A percentile compares a stretch with the other conserved stretches of the same genome.
phyloP scores from a whole-genome alignment of 495 filamentous ascomycete species.

The Neurospora sublineolata region DNA sequence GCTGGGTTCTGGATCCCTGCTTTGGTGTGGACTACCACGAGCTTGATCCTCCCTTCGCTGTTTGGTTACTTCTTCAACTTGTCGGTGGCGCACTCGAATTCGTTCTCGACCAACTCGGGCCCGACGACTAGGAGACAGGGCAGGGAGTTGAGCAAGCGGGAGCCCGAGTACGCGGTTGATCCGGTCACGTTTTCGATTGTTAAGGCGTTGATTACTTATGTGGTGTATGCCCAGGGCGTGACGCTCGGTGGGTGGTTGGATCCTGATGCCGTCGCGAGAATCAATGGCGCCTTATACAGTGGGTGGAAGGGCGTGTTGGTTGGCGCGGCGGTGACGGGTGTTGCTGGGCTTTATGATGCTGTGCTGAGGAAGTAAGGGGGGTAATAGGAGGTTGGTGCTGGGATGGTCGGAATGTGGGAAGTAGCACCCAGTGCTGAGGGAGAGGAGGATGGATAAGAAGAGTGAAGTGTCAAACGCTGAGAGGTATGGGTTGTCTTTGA shows the following conservation, averaged over 20 bases:
- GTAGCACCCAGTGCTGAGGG: neutral
- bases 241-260: constrained; percentile 53
- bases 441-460: neutral
- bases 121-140: constrained; percentile 17
- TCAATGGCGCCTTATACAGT: constrained; percentile 58
- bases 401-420: neutral
- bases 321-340: constrained; percentile 55
- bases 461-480: neutral
- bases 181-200: constrained; percentile 80
- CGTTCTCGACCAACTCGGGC: constrained; percentile 9
- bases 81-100: constrained; percentile 28
- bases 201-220: constrained; percentile 68
- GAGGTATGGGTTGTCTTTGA: neutral
- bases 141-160: neutral
- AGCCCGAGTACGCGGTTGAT: constrained; percentile 52
- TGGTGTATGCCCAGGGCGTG: constrained; percentile 63
- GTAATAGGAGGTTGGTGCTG: neutral
- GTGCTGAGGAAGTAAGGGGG: constrained; percentile 55
- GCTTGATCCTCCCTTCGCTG: constrained; percentile 53
- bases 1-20: constrained; percentile 72
- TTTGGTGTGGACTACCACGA: constrained; percentile 65
- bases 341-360: constrained; percentile 73
- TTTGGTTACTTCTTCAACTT: constrained; percentile 84
- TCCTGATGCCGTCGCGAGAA: constrained; percentile 43
- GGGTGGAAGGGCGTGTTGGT: constrained; percentile 59